These are phyloP conservation scores for Elongisporangium senticosum DNA, from an alignment of 352 stramenopile genomes.

Conservation along the genomic window DNA sequence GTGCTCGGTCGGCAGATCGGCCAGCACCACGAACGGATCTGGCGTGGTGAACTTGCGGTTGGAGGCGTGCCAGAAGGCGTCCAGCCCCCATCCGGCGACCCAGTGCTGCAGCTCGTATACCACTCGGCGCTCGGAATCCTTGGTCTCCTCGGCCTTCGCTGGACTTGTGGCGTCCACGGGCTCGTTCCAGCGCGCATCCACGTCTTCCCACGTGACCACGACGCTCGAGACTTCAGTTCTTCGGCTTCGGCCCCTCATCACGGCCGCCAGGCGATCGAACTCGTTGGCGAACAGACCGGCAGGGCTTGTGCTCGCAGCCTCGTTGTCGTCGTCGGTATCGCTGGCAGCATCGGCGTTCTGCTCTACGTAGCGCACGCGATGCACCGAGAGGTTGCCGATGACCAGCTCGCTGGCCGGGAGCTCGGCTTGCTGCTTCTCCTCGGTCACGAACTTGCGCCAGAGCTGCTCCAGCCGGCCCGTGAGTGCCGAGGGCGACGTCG, in stretches of 20 bases:
- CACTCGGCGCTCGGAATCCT: background rate
- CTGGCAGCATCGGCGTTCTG: background rate
- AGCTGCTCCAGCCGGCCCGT: constrained; percentile 2
- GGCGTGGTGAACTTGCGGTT: constrained; percentile 39
- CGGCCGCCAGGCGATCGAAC: constrained; percentile 9
- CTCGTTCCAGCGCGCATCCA: constrained; percentile 1
- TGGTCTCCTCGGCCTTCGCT: constrained; percentile 10
- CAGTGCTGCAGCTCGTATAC: constrained; percentile 69
- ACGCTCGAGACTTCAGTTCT: constrained; percentile 33
- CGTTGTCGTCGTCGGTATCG: background rate
- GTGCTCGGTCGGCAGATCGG: constrained; percentile 42
- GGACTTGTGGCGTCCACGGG: background rate
- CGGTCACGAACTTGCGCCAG: constrained; percentile 10
- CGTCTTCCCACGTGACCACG: constrained; percentile 67
- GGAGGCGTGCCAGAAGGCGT: constrained; percentile 50
- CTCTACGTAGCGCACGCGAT: constrained; percentile 49
- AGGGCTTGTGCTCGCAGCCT: constrained; percentile 2
- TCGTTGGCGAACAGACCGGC: constrained; percentile 10
- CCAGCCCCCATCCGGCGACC: constrained; percentile 57
- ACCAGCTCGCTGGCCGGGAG: constrained; percentile 30
- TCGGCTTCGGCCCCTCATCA: constrained; percentile 7
- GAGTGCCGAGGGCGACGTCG: constrained; percentile 10
- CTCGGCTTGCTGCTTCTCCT: constrained; percentile 12
- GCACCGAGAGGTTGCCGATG: constrained; percentile 52
- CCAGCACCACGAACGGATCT: constrained; percentile 54